phyloP scores from a whole-genome alignment of 306 rosid genomes.

The Gastrolobium villosum region DNA sequence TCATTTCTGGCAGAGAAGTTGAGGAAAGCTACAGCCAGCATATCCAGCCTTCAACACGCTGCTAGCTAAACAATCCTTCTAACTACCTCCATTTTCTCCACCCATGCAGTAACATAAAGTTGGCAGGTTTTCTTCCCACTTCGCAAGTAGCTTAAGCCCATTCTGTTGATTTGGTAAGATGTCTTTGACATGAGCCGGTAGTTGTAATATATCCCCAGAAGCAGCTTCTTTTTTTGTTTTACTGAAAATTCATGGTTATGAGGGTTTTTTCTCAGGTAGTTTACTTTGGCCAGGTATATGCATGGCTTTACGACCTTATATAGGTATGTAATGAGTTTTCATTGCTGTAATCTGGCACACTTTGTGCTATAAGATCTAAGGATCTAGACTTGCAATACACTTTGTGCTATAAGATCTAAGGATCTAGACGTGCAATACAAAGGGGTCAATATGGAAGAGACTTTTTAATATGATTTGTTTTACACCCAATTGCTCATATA shows the following conservation, averaged over 20 bases:
- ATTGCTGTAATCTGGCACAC: background rate
- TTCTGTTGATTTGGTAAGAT: conserved; percentile 35
- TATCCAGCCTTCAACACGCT: conserved; percentile 21
- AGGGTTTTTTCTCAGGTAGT: conserved; percentile 33
- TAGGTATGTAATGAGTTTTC: background rate
- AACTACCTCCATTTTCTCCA: conserved; percentile 34
- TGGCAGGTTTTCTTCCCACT: conserved; percentile 40
- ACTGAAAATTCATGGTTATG: background rate
- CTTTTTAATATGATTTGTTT: background rate
- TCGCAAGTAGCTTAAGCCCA: background rate
- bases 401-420: background rate
- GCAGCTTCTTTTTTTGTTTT: conserved; percentile 4
- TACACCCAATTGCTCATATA: background rate
- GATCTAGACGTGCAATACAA: background rate
- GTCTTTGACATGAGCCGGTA: conserved; percentile 12
- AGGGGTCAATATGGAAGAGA: background rate
- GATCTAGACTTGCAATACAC: background rate
- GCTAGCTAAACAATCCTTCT: conserved; percentile 40
- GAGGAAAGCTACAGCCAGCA: conserved; percentile 17
- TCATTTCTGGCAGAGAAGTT: conserved; percentile 38
- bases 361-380: background rate
- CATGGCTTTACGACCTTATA: conserved; percentile 13
- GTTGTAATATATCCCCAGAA: conserved; percentile 6
- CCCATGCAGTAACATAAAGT: conserved; percentile 11
- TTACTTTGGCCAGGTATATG: background rate